phyloP scores from a whole-genome alignment of 1,139 yeast species.

The Taiozyma onychis region DNA sequence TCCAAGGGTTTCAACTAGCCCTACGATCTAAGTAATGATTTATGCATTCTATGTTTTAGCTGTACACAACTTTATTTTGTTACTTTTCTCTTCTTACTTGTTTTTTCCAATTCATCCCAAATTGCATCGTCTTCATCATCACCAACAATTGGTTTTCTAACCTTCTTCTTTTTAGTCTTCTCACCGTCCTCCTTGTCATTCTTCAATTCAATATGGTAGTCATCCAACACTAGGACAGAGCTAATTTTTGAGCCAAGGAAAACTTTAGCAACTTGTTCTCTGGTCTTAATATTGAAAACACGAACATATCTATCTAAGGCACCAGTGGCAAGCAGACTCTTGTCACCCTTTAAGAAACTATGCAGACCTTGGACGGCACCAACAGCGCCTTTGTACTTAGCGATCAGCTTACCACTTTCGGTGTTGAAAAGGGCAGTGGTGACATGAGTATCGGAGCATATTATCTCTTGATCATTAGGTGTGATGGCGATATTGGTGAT shows the following conservation, averaged over 20 bases:
- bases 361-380: conserved; percentile 35
- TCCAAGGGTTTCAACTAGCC: conserved; percentile 23
- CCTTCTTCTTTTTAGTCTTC: conserved; percentile 30
- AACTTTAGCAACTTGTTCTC: conserved; percentile 64
- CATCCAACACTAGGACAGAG: conserved; percentile 43
- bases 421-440: conserved; percentile 50
- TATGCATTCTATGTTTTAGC: not conserved
- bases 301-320: conserved; percentile 85
- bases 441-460: conserved; percentile 52
- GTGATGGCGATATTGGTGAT: conserved; percentile 29
- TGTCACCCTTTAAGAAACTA: conserved; percentile 12
- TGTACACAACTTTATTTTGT: not conserved
- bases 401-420: conserved; percentile 33
- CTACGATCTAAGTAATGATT: not conserved
- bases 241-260: conserved; percentile 73
- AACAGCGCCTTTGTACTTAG: conserved; percentile 41
- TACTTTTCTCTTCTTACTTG: conserved; percentile 20
- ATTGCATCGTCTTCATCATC: conserved; percentile 22
- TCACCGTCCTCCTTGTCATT: conserved; percentile 26
- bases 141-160: conserved; percentile 6
- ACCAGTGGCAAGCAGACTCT: conserved; percentile 46
- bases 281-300: conserved; percentile 54
- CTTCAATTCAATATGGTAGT: conserved; percentile 20
- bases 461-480: conserved; percentile 33
- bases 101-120: conserved; percentile 22